Evolutionary conservation across 1,139 yeast genomes (phyloP).

Genomic region (Kodamaea arcana): DNA sequence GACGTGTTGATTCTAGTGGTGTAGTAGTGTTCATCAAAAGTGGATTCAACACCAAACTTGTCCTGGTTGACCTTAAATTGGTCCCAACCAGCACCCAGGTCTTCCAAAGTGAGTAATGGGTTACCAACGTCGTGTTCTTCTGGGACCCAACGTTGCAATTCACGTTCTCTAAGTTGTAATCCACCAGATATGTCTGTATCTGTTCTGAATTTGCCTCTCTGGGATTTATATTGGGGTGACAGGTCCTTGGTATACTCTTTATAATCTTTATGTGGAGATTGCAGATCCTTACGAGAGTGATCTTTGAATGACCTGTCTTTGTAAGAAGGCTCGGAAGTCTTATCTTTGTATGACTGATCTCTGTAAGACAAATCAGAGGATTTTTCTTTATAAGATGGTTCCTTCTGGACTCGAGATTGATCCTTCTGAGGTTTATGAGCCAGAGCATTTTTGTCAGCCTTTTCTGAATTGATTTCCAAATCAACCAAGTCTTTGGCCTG

Average conservation of each 20-base stretch:
- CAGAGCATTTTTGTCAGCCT: slow-evolving; percentile 37
- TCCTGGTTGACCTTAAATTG: slow-evolving; percentile 88
- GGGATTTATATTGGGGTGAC: no score
- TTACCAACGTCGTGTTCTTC: slow-evolving; percentile 39
- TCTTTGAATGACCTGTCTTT: no score
- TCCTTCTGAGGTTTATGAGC: no score
- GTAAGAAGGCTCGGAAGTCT: no score
- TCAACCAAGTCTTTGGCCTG: slow-evolving; percentile 62
- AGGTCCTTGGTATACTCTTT: slow-evolving; percentile 7
- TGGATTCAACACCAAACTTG: slow-evolving; percentile 83
- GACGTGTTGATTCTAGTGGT: slow-evolving; percentile 77
- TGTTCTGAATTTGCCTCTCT: slow-evolving; percentile 53
- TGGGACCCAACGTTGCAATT: slow-evolving; percentile 83
- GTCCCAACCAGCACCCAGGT: slow-evolving; percentile 61
- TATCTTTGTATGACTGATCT: no score
- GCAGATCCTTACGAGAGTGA: no score
- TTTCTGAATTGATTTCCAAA: slow-evolving; percentile 41
- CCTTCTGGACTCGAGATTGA: no score
- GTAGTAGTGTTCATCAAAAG: slow-evolving; percentile 84
- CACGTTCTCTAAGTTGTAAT: slow-evolving; percentile 53
- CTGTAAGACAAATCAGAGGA: no score
- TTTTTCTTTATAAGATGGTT: no score
- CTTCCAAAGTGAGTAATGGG: slow-evolving; percentile 41
- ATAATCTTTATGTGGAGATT: no score
- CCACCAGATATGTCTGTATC: slow-evolving; percentile 74